Conservation (phyloP, 2,329 filamentous ascomycete species). For the Zymoseptoria brevis region DNA sequence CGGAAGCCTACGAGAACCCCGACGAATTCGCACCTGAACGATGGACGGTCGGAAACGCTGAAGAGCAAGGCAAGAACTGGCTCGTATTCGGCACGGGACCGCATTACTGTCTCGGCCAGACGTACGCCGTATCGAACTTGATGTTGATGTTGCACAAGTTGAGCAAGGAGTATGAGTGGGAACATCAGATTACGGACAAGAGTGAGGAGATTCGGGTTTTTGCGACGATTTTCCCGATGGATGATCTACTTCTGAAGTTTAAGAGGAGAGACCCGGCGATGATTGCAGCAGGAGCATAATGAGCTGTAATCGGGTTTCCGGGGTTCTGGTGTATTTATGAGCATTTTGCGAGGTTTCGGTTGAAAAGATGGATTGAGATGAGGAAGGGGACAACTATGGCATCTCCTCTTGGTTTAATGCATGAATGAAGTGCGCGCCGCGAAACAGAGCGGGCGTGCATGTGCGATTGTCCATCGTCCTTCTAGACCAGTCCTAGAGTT, state of each 20-base stretch:
- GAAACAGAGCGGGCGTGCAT: not conserved
- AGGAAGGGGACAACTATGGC: not conserved
- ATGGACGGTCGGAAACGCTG: conserved; percentile 83
- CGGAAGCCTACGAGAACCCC: conserved; percentile 83
- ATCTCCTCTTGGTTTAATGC: not conserved
- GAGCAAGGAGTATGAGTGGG: conserved; percentile 56
- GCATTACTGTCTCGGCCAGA: conserved; percentile 93
- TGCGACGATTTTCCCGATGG: conserved; percentile 95
- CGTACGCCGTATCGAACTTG: conserved; percentile 81
- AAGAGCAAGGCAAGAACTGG: conserved; percentile 91
- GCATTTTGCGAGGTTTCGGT: not conserved
- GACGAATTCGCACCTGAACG: conserved; percentile 80
- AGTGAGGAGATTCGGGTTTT: conserved; percentile 98
- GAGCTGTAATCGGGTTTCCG: not conserved
- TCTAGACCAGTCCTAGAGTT: not conserved
- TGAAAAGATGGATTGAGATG: not conserved
- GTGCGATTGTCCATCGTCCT: not conserved
- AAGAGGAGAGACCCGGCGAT: conserved; percentile 5
- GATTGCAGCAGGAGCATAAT: not conserved
- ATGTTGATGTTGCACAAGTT: conserved; percentile 49
- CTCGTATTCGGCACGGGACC: conserved; percentile 92
- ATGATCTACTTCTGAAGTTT: conserved; percentile 23
- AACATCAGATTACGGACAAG: conserved; percentile 70
- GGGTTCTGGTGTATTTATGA: not conserved
- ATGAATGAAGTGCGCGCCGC: not conserved